Evolutionary conservation across 2,329 filamentous ascomycete genomes (phyloP), one percentile per base, ranked within the genome.

Genomic region (Neonectria neomacrospora): DNA sequence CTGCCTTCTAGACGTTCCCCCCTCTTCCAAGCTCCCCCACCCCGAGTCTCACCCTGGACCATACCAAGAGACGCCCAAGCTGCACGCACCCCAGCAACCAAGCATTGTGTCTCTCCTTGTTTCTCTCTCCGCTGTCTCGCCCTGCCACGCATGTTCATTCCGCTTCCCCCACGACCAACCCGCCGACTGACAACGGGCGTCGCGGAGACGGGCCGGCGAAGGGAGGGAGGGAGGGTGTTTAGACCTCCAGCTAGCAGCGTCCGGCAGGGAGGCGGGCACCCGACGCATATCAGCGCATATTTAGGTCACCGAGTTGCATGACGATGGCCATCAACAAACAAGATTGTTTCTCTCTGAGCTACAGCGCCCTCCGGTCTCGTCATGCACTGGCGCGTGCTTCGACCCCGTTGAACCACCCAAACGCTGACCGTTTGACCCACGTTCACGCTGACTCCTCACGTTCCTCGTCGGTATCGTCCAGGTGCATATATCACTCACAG

Each of bases 141-240:
- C 44, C 42, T 32, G 32, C 42, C 23, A 23, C 34, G 54, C 54
- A 57, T 50, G 50, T 54, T 44, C 23, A 41, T 54, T 34, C 23
- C 55, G 53, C 22, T 50, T 26, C 30, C 41, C 53, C 62, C 58
- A 61, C 58, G 58, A 61, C 58, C 62, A 54, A 54, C 60, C 61
- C 37, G 37, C n/a, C 51, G 28, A 54, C 58, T 58, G 67, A 67
- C 65, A 66, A 54, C 68, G 70, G 70, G 66, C 64, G 64, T 68
- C 70, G 66, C 70, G 69, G 70, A 70, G 62, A 64, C 70, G 70
- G 69, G 52, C 70, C 67, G 64, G 70, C 11, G 20, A 20, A 9
- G 42, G 20, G 47, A 32, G 18, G 20, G 42, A 9, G 42, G 20
- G 47, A 32, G 47, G 23, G 28, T 22, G 47, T 26, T 20, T 22